Conservation (phyloP, 2,329 filamentous ascomycete genomes). For the Ophiostoma ips region DNA sequence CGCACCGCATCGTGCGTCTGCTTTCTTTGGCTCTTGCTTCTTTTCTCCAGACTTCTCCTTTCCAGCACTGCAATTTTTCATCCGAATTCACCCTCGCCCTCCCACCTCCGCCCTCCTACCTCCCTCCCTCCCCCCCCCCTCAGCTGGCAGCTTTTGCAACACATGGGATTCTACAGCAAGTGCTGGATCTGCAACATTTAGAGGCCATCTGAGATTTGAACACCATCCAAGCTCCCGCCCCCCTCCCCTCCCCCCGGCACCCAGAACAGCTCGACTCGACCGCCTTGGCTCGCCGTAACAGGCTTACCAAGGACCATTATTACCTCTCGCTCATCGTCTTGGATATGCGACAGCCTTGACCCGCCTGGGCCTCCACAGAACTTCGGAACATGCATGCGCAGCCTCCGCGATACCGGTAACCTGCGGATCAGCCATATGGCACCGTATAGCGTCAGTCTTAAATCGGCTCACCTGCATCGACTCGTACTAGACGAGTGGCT, state of each 20-base stretch:
- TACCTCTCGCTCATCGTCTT: background rate
- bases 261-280: background rate
- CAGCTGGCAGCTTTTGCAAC: too few species aligned
- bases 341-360: background rate
- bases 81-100: background rate
- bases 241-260: too few species aligned
- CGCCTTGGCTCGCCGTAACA: background rate
- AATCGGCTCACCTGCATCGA: background rate
- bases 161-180: too few species aligned
- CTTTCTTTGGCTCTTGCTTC: background rate
- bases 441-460: background rate
- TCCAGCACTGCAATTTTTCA: background rate
- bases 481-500: background rate
- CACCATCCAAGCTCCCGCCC: too few species aligned
- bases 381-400: background rate
- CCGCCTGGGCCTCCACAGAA: background rate
- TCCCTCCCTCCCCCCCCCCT: background rate
- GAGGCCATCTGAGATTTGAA: too few species aligned
- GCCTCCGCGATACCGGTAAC: background rate
- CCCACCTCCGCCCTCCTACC: background rate
- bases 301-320: background rate
- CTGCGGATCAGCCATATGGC: slow-evolving; percentile 1
- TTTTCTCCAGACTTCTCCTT: background rate
- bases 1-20: background rate
- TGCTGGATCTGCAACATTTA: too few species aligned